phyloP scores from a whole-genome alignment of 345 rosid species.

The Pistacia atlantica region DNA sequence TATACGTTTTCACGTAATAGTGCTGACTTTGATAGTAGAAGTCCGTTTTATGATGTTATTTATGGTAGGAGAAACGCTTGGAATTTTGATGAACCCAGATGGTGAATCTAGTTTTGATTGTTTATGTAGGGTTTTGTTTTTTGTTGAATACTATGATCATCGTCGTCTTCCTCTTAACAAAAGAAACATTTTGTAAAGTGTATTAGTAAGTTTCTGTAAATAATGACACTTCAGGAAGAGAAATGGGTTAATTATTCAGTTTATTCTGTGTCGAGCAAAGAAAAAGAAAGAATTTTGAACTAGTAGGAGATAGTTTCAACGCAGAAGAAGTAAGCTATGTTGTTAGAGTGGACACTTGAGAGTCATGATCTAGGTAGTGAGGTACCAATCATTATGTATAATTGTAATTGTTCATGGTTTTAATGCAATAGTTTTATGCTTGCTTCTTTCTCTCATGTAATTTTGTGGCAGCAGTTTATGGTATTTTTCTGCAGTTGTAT shows the following conservation, averaged over 20 bases:
- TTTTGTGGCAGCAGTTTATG: not conserved
- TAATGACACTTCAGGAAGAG: constrained; percentile 32
- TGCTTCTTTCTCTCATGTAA: not conserved
- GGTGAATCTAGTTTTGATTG: constrained; percentile 15
- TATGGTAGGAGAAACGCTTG: constrained; percentile 21
- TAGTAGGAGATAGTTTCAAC: constrained; percentile 17
- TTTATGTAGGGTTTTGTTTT: constrained; percentile 1
- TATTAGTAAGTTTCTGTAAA: constrained; percentile 40
- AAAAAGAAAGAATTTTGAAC: constrained; percentile 25
- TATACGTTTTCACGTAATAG: constrained; percentile 23
- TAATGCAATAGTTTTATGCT: constrained; percentile 4
- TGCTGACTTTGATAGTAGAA: constrained; percentile 32
- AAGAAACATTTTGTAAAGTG: constrained; percentile 35
- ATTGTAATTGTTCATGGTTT: constrained; percentile 17
- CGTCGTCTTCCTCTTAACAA: constrained; percentile 29
- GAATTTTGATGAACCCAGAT: constrained; percentile 28
- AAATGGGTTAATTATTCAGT: not conserved
- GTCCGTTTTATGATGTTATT: constrained; percentile 25
- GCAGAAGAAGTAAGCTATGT: constrained; percentile 22
- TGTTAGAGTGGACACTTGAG: constrained; percentile 11
- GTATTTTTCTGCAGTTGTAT: not conserved
- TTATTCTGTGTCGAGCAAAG: constrained; percentile 5
- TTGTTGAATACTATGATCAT: constrained; percentile 17
- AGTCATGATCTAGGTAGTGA: constrained; percentile 23
- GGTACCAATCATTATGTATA: constrained; percentile 25